These are phyloP conservation scores for Cladophialophora carrionii DNA, from an alignment of 2,329 filamentous ascomycete genomes.

Conservation along the genomic window DNA sequence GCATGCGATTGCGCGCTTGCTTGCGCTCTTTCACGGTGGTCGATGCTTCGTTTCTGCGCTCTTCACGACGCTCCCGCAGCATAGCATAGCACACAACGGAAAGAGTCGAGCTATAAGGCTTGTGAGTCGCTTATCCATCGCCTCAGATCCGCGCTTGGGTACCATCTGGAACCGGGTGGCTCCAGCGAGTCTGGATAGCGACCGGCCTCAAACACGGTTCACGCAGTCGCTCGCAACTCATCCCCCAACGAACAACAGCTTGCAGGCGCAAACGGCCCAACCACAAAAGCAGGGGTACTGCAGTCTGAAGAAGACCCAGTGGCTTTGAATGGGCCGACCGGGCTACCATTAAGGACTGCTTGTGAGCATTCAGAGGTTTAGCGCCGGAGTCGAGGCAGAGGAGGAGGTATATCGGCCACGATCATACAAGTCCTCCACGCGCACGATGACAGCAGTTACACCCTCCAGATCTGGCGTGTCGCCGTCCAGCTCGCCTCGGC, in stretches of 20 bases:
- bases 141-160: not conserved
- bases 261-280: no score
- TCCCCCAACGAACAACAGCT: not conserved
- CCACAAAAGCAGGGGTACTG: not conserved
- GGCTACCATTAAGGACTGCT: not conserved
- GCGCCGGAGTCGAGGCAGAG: not conserved
- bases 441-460: slow-evolving; percentile 31
- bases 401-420: not conserved
- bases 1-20: no score
- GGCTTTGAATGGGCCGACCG: not conserved
- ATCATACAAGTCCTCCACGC: not conserved
- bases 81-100: not conserved
- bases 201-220: not conserved
- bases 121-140: not conserved
- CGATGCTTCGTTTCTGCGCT: not conserved
- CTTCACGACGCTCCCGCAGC: not conserved
- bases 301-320: not conserved
- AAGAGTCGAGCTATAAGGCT: not conserved
- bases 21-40: not conserved
- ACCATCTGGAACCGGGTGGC: not conserved
- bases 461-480: slow-evolving; percentile 48
- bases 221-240: not conserved
- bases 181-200: not conserved
- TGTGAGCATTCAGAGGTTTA: not conserved
- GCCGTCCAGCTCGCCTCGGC: slow-evolving; percentile 78